phyloP scores from a whole-genome alignment of 1,139 yeast genomes.

The Pichia sp. region DNA sequence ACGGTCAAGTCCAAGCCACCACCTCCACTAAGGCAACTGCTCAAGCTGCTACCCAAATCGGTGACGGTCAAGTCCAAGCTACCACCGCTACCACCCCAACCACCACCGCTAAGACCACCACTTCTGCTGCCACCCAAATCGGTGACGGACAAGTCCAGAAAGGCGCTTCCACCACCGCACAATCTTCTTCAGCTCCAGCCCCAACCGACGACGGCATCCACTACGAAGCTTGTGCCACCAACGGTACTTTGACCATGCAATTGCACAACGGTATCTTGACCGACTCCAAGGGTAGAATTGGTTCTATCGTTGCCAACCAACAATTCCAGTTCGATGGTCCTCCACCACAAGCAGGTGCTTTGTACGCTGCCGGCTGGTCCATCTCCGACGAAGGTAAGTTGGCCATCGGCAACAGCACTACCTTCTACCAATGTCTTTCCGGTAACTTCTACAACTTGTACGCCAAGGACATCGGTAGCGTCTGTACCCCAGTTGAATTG shows the following conservation, averaged over 20 bases:
- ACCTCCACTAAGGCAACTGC: constrained; percentile 27
- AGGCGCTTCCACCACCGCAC: constrained; percentile 37
- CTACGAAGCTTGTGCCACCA: constrained; percentile 47
- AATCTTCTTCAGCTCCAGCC: constrained; percentile 26
- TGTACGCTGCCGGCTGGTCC: constrained; percentile 84
- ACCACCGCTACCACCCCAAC: constrained; percentile 28
- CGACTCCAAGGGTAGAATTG: constrained; percentile 66
- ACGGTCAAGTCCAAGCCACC: constrained; percentile 40
- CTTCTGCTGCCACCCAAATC: constrained; percentile 29
- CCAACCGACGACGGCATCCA: constrained; percentile 36
- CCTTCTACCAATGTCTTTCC: constrained; percentile 75
- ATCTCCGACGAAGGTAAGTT: constrained; percentile 60
- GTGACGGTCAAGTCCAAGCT: constrained; percentile 43
- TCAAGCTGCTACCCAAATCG: constrained; percentile 35
- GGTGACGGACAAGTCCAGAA: constrained; percentile 40
- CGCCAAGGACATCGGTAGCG: constrained; percentile 61
- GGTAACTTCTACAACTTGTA: constrained; percentile 82
- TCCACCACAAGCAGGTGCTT: constrained; percentile 86
- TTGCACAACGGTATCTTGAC: constrained; percentile 51
- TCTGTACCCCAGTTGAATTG: constrained; percentile 63
- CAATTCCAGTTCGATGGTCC: constrained; percentile 90
- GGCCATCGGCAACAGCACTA: constrained; percentile 60
- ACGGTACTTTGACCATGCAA: constrained; percentile 51
- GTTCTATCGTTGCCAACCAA: constrained; percentile 79
- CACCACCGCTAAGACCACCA: constrained; percentile 24